Percentiles rank a stretch among this genome's conserved stretches.
Conservation (phyloP, 495 filamentous ascomycete genomes). For the Aspergillus sparsus region DNA sequence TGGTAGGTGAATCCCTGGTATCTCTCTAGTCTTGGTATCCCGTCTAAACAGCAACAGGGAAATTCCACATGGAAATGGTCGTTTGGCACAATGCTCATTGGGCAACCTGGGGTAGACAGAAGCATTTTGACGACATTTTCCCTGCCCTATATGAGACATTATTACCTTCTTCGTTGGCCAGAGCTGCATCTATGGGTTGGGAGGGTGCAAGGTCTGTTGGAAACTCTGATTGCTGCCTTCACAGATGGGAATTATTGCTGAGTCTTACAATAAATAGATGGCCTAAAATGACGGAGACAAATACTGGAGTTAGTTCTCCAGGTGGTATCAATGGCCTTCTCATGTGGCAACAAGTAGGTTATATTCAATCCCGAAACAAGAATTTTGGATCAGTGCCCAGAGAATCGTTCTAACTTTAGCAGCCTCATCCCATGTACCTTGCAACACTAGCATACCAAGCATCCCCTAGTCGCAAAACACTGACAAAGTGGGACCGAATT, state of each 20-base stretch:
- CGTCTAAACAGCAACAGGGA: background rate
- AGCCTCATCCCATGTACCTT: slow-evolving; percentile 26
- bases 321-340: slow-evolving; percentile 23
- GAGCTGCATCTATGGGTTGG: slow-evolving; percentile 24
- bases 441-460: slow-evolving; percentile 21
- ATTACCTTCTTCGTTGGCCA: slow-evolving; percentile 15
- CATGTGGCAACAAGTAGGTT: slow-evolving; percentile 23
- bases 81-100: slow-evolving; percentile 26
- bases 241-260: background rate
- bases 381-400: too few relatives aligned
- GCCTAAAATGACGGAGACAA: slow-evolving; percentile 24
- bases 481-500: slow-evolving; percentile 18
- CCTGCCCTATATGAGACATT: slow-evolving; percentile 18
- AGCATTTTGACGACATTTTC: slow-evolving; percentile 20
- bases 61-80: slow-evolving; percentile 28
- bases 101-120: slow-evolving; percentile 23
- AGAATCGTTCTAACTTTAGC: background rate
- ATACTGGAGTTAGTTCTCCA: slow-evolving; percentile 19
- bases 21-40: background rate
- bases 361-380: too few relatives aligned
- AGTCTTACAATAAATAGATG: slow-evolving; percentile 9
- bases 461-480: slow-evolving; percentile 14
- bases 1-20: slow-evolving; percentile 8
- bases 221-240: too few relatives aligned
- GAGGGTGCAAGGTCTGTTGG: slow-evolving; percentile 17